Evolutionary conservation across 805 yeast genomes (phyloP).

Genomic region (Kuraishia capsulata): DNA sequence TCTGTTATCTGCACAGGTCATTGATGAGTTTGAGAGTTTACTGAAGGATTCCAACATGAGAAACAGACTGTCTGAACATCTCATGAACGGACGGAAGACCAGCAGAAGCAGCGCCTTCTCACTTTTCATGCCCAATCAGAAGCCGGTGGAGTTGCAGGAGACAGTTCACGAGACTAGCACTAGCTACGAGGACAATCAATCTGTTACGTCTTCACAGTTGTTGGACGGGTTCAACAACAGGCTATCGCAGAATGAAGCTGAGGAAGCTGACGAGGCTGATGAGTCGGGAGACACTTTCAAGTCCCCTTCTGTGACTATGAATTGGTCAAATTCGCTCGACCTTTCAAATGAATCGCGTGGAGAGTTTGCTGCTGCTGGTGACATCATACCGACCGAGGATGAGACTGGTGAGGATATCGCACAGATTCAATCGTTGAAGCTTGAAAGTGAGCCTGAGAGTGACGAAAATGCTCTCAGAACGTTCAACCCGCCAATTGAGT

Average conservation of each 20-base stretch:
- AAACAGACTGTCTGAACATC: conserved; percentile 15
- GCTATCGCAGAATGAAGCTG: background rate
- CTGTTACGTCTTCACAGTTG: background rate
- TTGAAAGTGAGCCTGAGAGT: no score
- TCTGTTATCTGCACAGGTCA: conserved; percentile 58
- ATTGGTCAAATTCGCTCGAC: conserved; percentile 26
- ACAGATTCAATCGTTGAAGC: no score
- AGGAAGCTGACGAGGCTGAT: background rate
- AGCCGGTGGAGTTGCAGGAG: conserved; percentile 4
- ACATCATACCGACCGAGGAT: conserved; percentile 7
- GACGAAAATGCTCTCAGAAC: no score
- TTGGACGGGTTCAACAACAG: background rate
- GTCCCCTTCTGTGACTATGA: conserved; percentile 24
- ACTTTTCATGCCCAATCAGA: conserved; percentile 6
- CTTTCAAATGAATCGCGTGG: background rate
- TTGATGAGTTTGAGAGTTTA: conserved; percentile 37
- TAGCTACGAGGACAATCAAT: conserved; percentile 5
- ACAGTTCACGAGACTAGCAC: conserved; percentile 9
- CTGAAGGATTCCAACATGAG: conserved; percentile 5
- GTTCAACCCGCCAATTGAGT: no score
- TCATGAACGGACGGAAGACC: conserved; percentile 7
- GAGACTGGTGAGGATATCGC: background rate
- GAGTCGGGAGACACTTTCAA: conserved; percentile 14
- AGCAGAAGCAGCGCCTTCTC: conserved; percentile 14
- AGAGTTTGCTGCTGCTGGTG: conserved; percentile 1